These are phyloP conservation scores for Suillus clintonianus DNA, from an alignment of 768 basidiomycete species.

Conservation along the genomic window DNA sequence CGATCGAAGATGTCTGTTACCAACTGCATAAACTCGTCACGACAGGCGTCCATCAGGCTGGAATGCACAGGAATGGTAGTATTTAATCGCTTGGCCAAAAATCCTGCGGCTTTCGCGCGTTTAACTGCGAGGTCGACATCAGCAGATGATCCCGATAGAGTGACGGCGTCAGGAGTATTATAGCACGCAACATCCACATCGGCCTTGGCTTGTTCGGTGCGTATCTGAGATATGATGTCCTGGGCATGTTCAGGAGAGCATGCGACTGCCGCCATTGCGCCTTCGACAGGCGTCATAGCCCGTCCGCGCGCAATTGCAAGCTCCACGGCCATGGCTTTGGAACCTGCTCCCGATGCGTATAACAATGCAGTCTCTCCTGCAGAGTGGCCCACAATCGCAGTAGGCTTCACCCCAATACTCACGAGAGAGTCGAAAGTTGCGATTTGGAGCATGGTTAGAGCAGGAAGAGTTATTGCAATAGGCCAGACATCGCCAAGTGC, in stretches of 20 bases:
- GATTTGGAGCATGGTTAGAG: slow-evolving; percentile 47
- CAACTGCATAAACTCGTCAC: slow-evolving; percentile 23
- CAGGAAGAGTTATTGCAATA: slow-evolving; percentile 41
- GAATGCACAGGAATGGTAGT: slow-evolving; percentile 40
- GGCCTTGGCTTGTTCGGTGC: slow-evolving; percentile 1
- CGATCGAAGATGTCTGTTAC: slow-evolving; percentile 37
- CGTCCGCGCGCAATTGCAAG: slow-evolving; percentile 44
- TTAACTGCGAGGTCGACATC: slow-evolving; percentile 33
- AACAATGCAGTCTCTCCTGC: slow-evolving; percentile 48
- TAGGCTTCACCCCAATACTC: slow-evolving; percentile 38
- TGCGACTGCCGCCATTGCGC: slow-evolving; percentile 45
- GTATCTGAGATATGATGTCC: slow-evolving; percentile 20
- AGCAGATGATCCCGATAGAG: slow-evolving; percentile 35
- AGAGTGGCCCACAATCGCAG: slow-evolving; percentile 47
- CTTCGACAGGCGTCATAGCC: slow-evolving; percentile 36
- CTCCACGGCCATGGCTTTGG: slow-evolving; percentile 43
- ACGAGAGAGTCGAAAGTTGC: slow-evolving; percentile 44
- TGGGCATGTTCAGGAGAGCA: slow-evolving; percentile 33
- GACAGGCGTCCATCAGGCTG: slow-evolving; percentile 38
- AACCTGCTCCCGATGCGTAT: slow-evolving; percentile 44
- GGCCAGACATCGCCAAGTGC: slow-evolving; percentile 24
- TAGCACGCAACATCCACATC: slow-evolving; percentile 43
- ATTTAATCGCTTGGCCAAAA: no score
- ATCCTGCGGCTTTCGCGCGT: slow-evolving; percentile 4
- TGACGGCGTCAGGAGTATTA: slow-evolving; percentile 40